Evolutionary conservation across 129 eudicot species (phyloP), one percentile per base, ranked within the genome.

Genomic region (Pseudognaphalium luteoalbum): DNA sequence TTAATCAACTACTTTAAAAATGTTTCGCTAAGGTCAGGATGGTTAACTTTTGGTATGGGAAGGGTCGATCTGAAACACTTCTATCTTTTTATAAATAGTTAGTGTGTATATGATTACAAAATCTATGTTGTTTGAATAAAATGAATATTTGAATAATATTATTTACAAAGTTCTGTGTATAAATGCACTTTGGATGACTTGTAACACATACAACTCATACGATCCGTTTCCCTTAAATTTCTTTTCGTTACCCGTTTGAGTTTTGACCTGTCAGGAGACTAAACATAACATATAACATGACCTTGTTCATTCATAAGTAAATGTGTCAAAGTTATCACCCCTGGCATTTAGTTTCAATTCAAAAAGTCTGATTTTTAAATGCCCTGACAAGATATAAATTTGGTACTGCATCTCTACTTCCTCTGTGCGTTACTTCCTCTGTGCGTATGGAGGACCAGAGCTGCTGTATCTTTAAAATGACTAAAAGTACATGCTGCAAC

Each of bases 341-440:
- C 61, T 56, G 25, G 33, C 73, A 32, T 76, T 66, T 17, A 17
- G 39, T 33, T 19, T 74, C 60, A 61, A 42, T 67, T 33, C 15
- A 76, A 65, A 71, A 75, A n/a, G n/a, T n/a, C 21, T 72, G 34
- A 30, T 29, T 56, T 37, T 54, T 15, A 33, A 33, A 32, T 72
- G 66, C 21, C 34, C 50, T 19, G 9, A 71, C 68, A 20, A 57
- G 58, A 51, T 20, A 21, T 32, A 29, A 35, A 42, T 69, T 47
- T 2, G 30, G 60, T 33, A 44, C 15, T 21, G 60, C 6, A 14
- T 44, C 59, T 69, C 29, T 29, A 42, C 62, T 57, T 57, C 11
- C 9, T 57, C 14, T n/a, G 12, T 57, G 29, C 29, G 28, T 57
- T 29, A 42, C 62, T 57, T 57, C 11, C 9, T 57, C 14, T n/a